These are phyloP conservation scores for Hygrophoropsis aurantiaca DNA, from an alignment of 768 basidiomycete species.

Conservation along the genomic window DNA sequence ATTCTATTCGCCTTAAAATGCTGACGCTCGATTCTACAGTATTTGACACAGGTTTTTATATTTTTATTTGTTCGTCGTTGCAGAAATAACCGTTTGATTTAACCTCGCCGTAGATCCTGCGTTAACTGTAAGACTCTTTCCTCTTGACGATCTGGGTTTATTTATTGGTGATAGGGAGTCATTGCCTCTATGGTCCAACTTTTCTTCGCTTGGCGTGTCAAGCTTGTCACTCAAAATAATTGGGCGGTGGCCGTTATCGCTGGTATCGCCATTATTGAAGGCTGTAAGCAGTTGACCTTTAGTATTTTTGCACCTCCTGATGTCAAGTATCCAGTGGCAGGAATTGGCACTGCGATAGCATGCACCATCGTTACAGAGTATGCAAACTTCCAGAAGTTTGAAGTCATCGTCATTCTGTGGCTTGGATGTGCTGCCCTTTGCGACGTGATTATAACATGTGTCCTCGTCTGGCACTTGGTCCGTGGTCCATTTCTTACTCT, in stretches of 20 bases:
- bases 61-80: too few species aligned
- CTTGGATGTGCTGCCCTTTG: constrained; percentile 39
- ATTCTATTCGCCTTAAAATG: neutral
- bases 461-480: constrained; percentile 46
- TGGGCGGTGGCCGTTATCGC: constrained; percentile 27
- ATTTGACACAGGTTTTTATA: constrained; percentile 43
- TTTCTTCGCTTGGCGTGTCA: constrained; percentile 48
- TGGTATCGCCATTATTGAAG: neutral
- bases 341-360: constrained; percentile 31
- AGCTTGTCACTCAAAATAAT: constrained; percentile 30
- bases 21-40: constrained; percentile 26
- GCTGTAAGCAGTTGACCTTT: neutral
- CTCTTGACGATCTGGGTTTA: neutral
- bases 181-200: constrained; percentile 44
- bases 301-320: too few species aligned
- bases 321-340: constrained; percentile 26
- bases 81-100: too few species aligned
- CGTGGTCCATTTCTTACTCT: neutral
- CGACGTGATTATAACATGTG: constrained; percentile 42
- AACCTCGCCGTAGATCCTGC: constrained; percentile 39
- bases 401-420: constrained; percentile 40
- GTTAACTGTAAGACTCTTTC: constrained; percentile 34
- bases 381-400: constrained; percentile 30
- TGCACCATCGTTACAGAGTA: constrained; percentile 32
- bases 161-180: constrained; percentile 34